Base-by-base conservation (phyloP, 257 asterid genomes). In the Forsythia viridissima region DNA sequence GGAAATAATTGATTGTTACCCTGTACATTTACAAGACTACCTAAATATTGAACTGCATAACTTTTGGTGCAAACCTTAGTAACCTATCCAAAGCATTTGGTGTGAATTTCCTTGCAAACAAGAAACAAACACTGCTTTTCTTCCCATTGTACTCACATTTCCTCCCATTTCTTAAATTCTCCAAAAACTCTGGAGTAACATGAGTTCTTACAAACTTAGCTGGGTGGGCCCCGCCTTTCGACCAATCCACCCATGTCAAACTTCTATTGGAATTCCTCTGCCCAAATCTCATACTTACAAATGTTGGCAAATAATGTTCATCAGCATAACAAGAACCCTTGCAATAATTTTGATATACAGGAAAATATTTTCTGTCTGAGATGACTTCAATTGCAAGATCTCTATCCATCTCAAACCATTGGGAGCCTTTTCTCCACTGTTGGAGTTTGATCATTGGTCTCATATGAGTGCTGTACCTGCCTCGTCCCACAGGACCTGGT, bases 341-440 rank as follows among this genome's bases (percentile, higher is more conserved):
- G 74, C 99, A 95, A 36, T 87, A 68, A 0, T 70, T 48, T 16
- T 82, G 87, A 46, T 86, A 95, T 1, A 81, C 43, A 0, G 90
- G 81, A 34, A 92, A 93, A 72, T 88, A 89, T 0, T 41, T 73
- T 4, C 9, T 77, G 67, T 95, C 99, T 0, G 93, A 77, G 13
- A 93, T 55, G 0, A 95, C 88, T 76, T 93, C 98, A 3, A 91
- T 0, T 3, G 98, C 98, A 0, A 93, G 90, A 18, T 63, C 81
- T 11, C 97, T 80, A 38, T 91, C 94, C 65, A 91, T 88, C 18
- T 75, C 91, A 12, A 95, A 95, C 99, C 98, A 95, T 51, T 95
- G 97, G 42, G 98, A 88, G 39, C 98, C 99, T 44, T 95, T 95
- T 30, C 94, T 65, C 99, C 99, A 93, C 12, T 93, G 90, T 1